Evolutionary conservation across 805 yeast species (phyloP), one percentile per base, ranked within the genome.

Genomic region (Spencermartinsiella europaea): DNA sequence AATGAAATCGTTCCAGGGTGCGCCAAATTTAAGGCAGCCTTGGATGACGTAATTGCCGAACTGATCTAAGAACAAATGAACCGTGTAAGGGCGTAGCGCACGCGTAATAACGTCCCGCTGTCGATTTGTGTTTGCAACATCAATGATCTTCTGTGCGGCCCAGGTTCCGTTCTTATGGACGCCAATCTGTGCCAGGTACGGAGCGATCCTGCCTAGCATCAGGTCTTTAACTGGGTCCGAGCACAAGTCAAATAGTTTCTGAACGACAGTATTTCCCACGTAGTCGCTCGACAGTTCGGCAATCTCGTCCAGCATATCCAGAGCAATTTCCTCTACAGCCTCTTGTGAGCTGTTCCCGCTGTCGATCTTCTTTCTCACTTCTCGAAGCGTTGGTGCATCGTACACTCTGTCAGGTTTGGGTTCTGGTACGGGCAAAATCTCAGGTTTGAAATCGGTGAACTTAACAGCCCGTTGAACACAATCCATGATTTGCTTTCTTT

Each of bases 91-190:
- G 49, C 79, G 77, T 52, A 93, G 74, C 35, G 88, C 77, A 21
- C 76, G 70, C 5, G 83, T 80, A 38, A 93, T 85, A 41, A 84
- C 62, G 56, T 73, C 68, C 63, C 79, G 83, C 57, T 81, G 86
- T 41, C 77, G 74, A 38, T 74, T 80, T 41, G 79, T 80, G 52
- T 74, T 67, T 3, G 88, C 83, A 38, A 81, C 81, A 54, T 81
- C 84, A 56, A 93, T 89, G 65, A 93, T 83, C 66, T 91, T 93
- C 66, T 93, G 99, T 20, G 96, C 95, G 1, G 97, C 98, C 99
- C 99, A 93, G 3, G 99, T 93, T 51, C 99, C 99, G 64, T 93
- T 93, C 61, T 93, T 93, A 69, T 93, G 99, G 46, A 88, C 83
- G 57, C 97, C 93, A 73, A 91, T 83, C 56, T 88, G 95, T 1